Base-by-base conservation (phyloP, 2,329 filamentous ascomycete genomes). In the Dryadomyces sulphureus region DNA sequence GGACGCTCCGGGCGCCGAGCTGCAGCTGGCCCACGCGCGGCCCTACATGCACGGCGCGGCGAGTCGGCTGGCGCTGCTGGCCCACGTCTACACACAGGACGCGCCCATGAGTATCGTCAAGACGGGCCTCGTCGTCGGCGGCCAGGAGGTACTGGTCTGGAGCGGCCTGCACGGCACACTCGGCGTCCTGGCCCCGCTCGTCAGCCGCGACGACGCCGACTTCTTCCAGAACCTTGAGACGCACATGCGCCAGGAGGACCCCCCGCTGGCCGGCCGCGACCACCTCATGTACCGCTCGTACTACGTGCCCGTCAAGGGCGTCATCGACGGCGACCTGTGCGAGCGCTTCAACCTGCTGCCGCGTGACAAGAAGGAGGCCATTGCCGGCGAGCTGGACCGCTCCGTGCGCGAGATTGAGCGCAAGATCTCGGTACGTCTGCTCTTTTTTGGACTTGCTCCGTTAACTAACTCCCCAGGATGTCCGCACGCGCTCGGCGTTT, bases 221-320 rank as follows among this genome's bases (percentile, higher is more conserved):
- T 96, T 98, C 66, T 98, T 98, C 75, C 89, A 95, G 62, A 87
- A 78, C 50, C 72, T 98, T 21, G 92, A 98, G 65, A 80, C 84
- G 58, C 85, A 94, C 58, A 72, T 99, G 60, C 77, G 90, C 41
- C 78, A 75, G 12, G 87, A 94, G 58, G 89, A 94, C 57, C 75
- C 89, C 32, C 90, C 90, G 7, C 67, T 98, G 41, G 85, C 87
- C 19, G 93, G 92, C 38, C 76, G 93, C 53, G 93, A 98, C 61
- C 92, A 99, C 63, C 70, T 99, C 40, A 93, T 94, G 57, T 99
- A 94, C 62, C 76, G 93, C 52, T 81, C 88, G 53, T 98, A 96
- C 65, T 98, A 96, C 61, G 87, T 86, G 7, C 93, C 92, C 0
- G 87, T 94, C 38, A 98, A 98, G 71, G 89, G 89, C 8, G 80